phyloP scores from a whole-genome alignment of 345 rosid genomes.

The Pistacia atlantica region DNA sequence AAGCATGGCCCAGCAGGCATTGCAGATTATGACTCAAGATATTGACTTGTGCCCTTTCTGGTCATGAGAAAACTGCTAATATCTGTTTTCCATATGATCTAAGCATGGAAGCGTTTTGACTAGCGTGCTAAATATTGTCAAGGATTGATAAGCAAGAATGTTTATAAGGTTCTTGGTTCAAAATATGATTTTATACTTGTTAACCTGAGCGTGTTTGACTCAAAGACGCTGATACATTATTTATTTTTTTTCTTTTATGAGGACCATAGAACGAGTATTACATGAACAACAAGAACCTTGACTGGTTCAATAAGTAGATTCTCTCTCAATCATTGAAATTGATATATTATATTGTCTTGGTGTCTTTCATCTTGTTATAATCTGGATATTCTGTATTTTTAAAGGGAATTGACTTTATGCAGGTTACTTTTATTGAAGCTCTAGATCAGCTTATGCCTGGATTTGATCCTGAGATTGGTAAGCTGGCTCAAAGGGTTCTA shows the following conservation, averaged over 20 bases:
- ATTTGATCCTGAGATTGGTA: constrained; percentile 98
- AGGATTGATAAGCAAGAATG: not conserved
- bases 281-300: not conserved
- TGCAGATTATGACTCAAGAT: not conserved
- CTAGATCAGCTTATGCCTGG: constrained; percentile 99
- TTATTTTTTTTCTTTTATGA: not conserved
- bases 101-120: not conserved
- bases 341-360: not conserved
- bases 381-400: not conserved
- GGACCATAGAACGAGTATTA: not conserved
- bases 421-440: constrained; percentile 98
- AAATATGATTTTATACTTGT: not conserved
- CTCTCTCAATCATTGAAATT: not conserved
- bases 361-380: not conserved
- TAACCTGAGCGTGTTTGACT: not conserved
- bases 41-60: not conserved
- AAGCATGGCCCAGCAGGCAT: not conserved
- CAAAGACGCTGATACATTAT: not conserved
- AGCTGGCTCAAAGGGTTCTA: constrained; percentile 92
- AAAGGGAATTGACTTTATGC: constrained; percentile 24
- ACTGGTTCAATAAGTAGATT: not conserved
- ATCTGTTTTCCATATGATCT: not conserved
- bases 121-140: not conserved
- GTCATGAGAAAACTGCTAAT: not conserved
- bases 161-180: not conserved